phyloP scores from a whole-genome alignment of 805 yeast genomes.

The Metschnikowia henanensis region DNA sequence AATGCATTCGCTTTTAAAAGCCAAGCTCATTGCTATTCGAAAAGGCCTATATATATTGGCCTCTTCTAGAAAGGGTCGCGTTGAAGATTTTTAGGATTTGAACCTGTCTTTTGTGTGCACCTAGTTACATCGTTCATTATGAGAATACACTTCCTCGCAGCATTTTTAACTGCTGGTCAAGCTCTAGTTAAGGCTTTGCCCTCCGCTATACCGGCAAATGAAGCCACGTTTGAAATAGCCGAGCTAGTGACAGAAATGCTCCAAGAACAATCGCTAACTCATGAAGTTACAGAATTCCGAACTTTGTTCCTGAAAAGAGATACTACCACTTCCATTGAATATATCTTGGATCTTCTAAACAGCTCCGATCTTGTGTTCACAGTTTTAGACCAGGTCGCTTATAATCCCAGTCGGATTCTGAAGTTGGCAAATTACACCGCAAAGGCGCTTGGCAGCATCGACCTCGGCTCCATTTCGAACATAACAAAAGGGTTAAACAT shows the following conservation, averaged over 20 bases:
- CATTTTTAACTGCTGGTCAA: conserved; percentile 13
- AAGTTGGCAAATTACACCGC: conserved; percentile 35
- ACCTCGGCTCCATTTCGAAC: conserved; percentile 10
- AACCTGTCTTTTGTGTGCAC: too few relatives aligned
- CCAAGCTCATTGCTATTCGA: too few relatives aligned
- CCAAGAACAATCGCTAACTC: conserved; percentile 7
- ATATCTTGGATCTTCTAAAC: conserved; percentile 27
- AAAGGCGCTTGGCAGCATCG: conserved; percentile 17
- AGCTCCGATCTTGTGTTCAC: conserved; percentile 33
- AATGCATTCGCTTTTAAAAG: too few relatives aligned
- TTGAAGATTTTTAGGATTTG: too few relatives aligned
- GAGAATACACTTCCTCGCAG: conserved; percentile 14
- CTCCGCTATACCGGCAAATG: conserved; percentile 21
- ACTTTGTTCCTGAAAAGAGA: conserved; percentile 20
- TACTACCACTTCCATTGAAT: conserved; percentile 23
- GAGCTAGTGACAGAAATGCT: conserved; percentile 9
- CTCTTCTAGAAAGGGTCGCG: too few relatives aligned
- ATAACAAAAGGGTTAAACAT: conserved; percentile 18
- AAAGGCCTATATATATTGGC: too few relatives aligned
- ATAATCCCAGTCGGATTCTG: conserved; percentile 27
- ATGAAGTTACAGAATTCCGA: conserved; percentile 16
- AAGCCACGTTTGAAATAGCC: conserved; percentile 10
- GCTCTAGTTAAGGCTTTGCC: conserved; percentile 22
- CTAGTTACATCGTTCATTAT: conserved; percentile 4
- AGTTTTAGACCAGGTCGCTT: conserved; percentile 37